Evolutionary conservation across 2,329 filamentous ascomycete genomes (phyloP).

Genomic region (Trichoderma citrinoviride): DNA sequence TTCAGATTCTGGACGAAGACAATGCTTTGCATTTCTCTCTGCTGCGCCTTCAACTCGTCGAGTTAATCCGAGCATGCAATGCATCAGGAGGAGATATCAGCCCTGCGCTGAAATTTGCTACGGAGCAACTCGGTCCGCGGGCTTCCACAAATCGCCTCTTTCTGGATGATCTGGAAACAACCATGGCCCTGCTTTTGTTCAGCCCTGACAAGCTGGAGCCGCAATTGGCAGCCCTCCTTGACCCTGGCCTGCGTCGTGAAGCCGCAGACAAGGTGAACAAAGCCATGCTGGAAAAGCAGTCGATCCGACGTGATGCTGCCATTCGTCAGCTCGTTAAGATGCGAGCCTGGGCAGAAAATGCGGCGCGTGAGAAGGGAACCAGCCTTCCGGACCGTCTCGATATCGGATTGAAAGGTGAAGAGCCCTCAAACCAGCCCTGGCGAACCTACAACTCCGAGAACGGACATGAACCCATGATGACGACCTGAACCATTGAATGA

Average conservation of each 20-base stretch:
- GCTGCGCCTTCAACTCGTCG: conserved; percentile 85
- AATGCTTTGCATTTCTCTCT: conserved; percentile 84
- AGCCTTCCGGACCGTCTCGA: conserved; percentile 37
- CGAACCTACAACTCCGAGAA: conserved; percentile 34
- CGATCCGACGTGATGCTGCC: conserved; percentile 71
- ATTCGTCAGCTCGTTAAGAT: conserved; percentile 79
- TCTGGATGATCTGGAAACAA: conserved; percentile 81
- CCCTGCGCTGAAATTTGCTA: conserved; percentile 82
- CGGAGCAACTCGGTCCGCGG: conserved; percentile 79
- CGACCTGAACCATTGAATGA: conserved; percentile 38
- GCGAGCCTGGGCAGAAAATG: conserved; percentile 78
- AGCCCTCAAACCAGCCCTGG: conserved; percentile 31
- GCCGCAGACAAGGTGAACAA: conserved; percentile 90
- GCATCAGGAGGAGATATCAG: conserved; percentile 67
- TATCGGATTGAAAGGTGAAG: conserved; percentile 40
- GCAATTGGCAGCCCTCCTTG: conserved; percentile 70
- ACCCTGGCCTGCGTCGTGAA: conserved; percentile 73
- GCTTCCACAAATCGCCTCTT: conserved; percentile 80
- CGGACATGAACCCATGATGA: conserved; percentile 53
- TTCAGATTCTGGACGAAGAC: conserved; percentile 81
- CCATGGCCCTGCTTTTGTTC: conserved; percentile 90
- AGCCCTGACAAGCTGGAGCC: conserved; percentile 75
- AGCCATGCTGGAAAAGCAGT: conserved; percentile 74
- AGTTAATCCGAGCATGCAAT: conserved; percentile 80
- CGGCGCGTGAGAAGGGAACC: conserved; percentile 43